These are phyloP conservation scores for Picea glauca DNA, from an alignment of 75 land plant species.

Conservation along the genomic window DNA sequence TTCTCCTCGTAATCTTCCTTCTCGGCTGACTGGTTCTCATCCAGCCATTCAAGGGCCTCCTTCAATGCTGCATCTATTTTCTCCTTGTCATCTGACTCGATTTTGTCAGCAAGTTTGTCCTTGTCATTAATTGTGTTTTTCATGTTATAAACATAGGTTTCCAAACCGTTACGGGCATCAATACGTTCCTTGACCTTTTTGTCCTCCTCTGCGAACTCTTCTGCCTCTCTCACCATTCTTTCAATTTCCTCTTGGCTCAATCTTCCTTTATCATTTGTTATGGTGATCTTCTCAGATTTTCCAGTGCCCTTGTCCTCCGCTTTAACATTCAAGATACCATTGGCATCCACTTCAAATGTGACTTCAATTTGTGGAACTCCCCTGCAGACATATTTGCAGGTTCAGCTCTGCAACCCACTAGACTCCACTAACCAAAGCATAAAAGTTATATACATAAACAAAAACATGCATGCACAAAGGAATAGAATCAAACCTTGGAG, in stretches of 20 bases:
- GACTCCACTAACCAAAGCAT: neutral
- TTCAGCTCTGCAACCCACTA: neutral
- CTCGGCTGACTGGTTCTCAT: constrained; percentile 77
- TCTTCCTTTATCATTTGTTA: constrained; percentile 70
- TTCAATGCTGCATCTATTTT: constrained; percentile 56
- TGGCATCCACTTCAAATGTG: constrained; percentile 69
- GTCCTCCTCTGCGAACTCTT: constrained; percentile 76
- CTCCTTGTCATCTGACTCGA: constrained; percentile 67
- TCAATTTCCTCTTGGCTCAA: constrained; percentile 72
- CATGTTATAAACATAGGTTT: constrained; percentile 81
- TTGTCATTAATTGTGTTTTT: constrained; percentile 65
- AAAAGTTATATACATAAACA: neutral
- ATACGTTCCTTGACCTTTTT: constrained; percentile 76
- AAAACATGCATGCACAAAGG: neutral
- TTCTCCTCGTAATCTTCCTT: constrained; percentile 78
- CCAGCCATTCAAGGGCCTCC: constrained; percentile 78
- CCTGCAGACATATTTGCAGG: constrained; percentile 14
- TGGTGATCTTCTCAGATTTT: constrained; percentile 75
- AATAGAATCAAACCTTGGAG: constrained; percentile 34
- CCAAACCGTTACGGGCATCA: constrained; percentile 71
- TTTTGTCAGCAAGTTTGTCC: constrained; percentile 70
- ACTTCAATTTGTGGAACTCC: constrained; percentile 71
- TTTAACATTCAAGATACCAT: constrained; percentile 67
- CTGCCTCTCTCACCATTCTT: constrained; percentile 64
- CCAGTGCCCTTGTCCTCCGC: constrained; percentile 75